These are phyloP conservation scores for Globisporangium iwayamae DNA, from an alignment of 352 stramenopile species.

Conservation along the genomic window DNA sequence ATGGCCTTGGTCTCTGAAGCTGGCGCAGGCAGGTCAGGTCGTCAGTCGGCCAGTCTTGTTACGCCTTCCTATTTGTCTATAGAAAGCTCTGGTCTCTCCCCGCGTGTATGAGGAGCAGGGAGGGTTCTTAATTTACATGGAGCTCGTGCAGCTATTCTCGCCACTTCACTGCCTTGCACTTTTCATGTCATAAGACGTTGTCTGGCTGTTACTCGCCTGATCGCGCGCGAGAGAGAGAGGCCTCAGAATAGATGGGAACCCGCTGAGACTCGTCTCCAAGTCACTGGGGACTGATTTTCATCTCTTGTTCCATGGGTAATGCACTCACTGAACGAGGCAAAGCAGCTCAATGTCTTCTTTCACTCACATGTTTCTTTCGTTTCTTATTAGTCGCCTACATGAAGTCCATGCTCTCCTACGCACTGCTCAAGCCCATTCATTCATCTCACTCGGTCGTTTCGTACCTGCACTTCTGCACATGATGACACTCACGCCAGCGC, in stretches of 20 bases:
- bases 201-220: slow-evolving; percentile 1
- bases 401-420: no score
- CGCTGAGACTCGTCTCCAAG: background rate
- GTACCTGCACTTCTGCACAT: no score
- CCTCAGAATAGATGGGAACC: slow-evolving; percentile 6
- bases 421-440: no score
- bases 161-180: background rate
- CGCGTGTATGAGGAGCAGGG: background rate
- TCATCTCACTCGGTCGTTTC: no score
- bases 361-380: no score
- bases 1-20: slow-evolving; percentile 1
- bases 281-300: no score
- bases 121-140: background rate
- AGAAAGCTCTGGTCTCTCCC: background rate
- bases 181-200: background rate
- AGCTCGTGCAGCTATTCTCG: background rate
- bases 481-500: background rate
- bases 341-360: no score
- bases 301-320: background rate
- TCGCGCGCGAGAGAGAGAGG: background rate
- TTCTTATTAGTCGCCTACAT: no score
- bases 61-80: background rate
- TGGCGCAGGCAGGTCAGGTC: background rate
- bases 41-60: background rate
- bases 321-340: no score